These are phyloP conservation scores for Radiomyces spectabilis DNA, from an alignment of 192 early-diverging fungal species.

Conservation along the genomic window DNA sequence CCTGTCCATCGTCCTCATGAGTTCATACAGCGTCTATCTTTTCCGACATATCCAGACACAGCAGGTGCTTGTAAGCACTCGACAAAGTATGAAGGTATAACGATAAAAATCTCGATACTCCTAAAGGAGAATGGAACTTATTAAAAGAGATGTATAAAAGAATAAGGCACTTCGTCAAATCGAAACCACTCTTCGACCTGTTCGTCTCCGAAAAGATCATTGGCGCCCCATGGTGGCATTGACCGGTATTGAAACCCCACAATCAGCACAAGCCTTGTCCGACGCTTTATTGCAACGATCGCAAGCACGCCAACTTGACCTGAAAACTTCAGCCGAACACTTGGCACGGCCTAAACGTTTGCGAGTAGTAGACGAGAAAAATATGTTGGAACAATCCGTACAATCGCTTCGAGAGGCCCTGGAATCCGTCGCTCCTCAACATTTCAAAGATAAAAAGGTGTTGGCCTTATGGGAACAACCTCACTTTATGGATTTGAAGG, in stretches of 20 bases:
- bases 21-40: slow-evolving; percentile 33
- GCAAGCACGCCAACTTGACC: slow-evolving; percentile 20
- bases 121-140: background rate
- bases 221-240: slow-evolving; percentile 45
- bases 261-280: slow-evolving; percentile 34
- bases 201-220: slow-evolving; percentile 39
- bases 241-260: slow-evolving; percentile 27
- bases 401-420: slow-evolving; percentile 37
- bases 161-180: slow-evolving; percentile 2
- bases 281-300: slow-evolving; percentile 44
- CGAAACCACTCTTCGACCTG: slow-evolving; percentile 31
- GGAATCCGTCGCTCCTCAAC: slow-evolving; percentile 18
- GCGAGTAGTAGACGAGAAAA: slow-evolving; percentile 35
- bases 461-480: slow-evolving; percentile 39
- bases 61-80: slow-evolving; percentile 40
- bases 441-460: slow-evolving; percentile 23
- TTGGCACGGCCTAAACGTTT: slow-evolving; percentile 34
- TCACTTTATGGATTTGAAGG: slow-evolving; percentile 28
- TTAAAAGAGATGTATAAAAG: background rate
- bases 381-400: slow-evolving; percentile 34
- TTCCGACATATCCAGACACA: slow-evolving; percentile 47
- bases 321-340: slow-evolving; percentile 16
- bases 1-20: no score
- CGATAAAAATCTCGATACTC: background rate
- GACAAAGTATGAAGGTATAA: slow-evolving; percentile 37